Percentiles rank a stretch among this genome's conserved stretches.
These are phyloP conservation scores for Colletotrichum truncatum DNA, from an alignment of 2,329 filamentous ascomycete species.

Conservation along the genomic window DNA sequence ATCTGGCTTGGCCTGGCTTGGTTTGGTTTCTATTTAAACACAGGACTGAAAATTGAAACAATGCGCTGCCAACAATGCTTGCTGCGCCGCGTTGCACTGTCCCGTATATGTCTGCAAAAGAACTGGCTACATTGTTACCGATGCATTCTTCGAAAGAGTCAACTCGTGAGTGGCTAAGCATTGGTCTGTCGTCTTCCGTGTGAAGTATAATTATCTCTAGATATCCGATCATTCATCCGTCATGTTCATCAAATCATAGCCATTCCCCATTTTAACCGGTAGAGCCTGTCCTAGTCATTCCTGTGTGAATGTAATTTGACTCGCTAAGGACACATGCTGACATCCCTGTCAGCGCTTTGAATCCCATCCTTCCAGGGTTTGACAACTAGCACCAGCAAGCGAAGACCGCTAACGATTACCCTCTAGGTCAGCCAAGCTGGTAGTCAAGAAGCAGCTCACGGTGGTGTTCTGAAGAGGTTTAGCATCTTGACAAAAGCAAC, in stretches of 20 bases:
- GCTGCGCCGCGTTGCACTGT: background rate
- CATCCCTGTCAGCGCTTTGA: background rate
- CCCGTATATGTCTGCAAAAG: background rate
- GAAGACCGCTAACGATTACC: background rate
- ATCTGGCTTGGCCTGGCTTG: background rate
- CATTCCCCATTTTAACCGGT: background rate
- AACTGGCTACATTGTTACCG: background rate
- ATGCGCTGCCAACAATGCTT: background rate
- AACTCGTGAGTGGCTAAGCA: too few relatives aligned
- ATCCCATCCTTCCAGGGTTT: background rate
- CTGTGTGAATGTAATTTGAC: background rate
- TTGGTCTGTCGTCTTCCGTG: conserved; percentile 2
- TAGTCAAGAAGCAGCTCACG: background rate
- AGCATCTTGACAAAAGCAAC: background rate
- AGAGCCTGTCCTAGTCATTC: conserved; percentile 16
- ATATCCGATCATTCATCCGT: background rate
- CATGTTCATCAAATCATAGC: background rate
- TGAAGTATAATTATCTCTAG: background rate
- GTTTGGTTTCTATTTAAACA: background rate
- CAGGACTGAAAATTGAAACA: background rate
- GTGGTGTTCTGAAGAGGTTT: background rate
- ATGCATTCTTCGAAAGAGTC: background rate
- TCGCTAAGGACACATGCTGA: background rate
- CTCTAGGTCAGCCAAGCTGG: background rate
- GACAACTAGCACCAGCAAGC: background rate